Evolutionary conservation across 768 basidiomycete species (phyloP).

Genomic region (Termitomyces sp.): DNA sequence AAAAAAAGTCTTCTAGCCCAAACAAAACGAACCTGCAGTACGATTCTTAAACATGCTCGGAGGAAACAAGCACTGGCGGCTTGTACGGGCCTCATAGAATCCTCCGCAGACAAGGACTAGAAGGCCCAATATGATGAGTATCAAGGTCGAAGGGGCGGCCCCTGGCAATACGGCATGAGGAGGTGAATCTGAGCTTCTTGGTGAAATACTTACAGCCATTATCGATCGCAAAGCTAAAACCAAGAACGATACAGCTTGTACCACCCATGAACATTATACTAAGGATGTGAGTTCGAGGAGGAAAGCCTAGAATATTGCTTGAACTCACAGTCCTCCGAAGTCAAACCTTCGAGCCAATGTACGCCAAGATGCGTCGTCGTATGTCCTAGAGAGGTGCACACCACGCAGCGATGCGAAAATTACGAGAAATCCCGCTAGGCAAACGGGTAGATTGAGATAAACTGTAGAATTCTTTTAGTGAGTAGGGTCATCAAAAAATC

Average conservation of each 20-base stretch:
- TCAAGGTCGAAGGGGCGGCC: slow-evolving; percentile 57
- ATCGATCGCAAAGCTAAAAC: slow-evolving; percentile 72
- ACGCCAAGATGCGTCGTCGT: slow-evolving; percentile 53
- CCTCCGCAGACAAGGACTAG: slow-evolving; percentile 54
- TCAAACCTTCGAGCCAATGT: slow-evolving; percentile 59
- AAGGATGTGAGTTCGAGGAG: slow-evolving; percentile 13
- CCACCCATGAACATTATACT: slow-evolving; percentile 75
- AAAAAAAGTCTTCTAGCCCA: slow-evolving; percentile 5
- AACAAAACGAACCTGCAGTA: slow-evolving; percentile 49
- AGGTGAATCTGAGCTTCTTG: background rate
- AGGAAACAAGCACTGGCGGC: slow-evolving; percentile 71
- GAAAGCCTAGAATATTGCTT: slow-evolving; percentile 1
- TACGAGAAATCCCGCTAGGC: slow-evolving; percentile 54
- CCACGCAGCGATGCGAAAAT: slow-evolving; percentile 58
- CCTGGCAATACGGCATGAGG: slow-evolving; percentile 40
- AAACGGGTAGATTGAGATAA: slow-evolving; percentile 80
- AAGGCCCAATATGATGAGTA: slow-evolving; percentile 55
- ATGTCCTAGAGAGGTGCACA: slow-evolving; percentile 43
- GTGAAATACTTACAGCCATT: slow-evolving; percentile 55
- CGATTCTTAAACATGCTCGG: slow-evolving; percentile 54
- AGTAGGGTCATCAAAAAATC: slow-evolving; percentile 13
- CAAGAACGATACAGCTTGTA: slow-evolving; percentile 70
- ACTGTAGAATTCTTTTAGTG: slow-evolving; percentile 41
- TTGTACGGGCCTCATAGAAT: slow-evolving; percentile 65
- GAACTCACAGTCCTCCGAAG: slow-evolving; percentile 71